These are phyloP conservation scores for Cicer bijugum DNA, from an alignment of 306 rosid genomes.

Conservation along the genomic window DNA sequence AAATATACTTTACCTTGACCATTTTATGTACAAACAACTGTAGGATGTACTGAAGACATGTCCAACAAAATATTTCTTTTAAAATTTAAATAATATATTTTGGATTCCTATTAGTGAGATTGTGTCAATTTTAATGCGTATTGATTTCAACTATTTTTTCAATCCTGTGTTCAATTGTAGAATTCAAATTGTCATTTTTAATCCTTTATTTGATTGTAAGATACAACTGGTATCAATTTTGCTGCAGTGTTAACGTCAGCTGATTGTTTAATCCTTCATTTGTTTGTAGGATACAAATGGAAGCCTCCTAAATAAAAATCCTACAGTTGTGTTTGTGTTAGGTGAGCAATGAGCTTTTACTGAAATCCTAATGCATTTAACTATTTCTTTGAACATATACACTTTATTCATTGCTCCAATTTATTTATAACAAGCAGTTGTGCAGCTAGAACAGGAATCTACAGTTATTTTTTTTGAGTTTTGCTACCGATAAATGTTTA, in stretches of 20 bases:
- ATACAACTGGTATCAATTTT: slow-evolving; percentile 43
- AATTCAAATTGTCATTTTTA: background rate
- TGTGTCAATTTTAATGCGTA: slow-evolving; percentile 1
- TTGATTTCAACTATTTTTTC: background rate
- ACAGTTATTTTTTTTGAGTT: slow-evolving; percentile 16
- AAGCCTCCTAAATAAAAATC: slow-evolving; percentile 65
- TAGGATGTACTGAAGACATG: background rate
- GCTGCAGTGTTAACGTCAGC: slow-evolving; percentile 9
- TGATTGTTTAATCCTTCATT: slow-evolving; percentile 25
- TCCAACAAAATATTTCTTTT: background rate
- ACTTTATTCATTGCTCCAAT: slow-evolving; percentile 19
- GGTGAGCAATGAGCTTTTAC: slow-evolving; percentile 57
- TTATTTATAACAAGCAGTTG: slow-evolving; percentile 5
- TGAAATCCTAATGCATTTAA: slow-evolving; percentile 18
- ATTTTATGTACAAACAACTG: background rate
- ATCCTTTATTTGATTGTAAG: slow-evolving; percentile 49
- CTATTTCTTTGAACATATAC: background rate
- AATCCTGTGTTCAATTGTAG: background rate
- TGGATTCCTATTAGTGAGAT: slow-evolving; percentile 17
- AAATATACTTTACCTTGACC: slow-evolving; percentile 18
- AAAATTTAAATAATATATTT: background rate
- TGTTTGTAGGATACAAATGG: slow-evolving; percentile 63
- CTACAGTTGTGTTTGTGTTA: slow-evolving; percentile 91
- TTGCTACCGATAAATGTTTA: slow-evolving; percentile 15
- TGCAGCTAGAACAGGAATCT: slow-evolving; percentile 2